These are phyloP conservation scores for Yamagishiella unicocca DNA, from an alignment of 139 green algal genomes.

Conservation along the genomic window DNA sequence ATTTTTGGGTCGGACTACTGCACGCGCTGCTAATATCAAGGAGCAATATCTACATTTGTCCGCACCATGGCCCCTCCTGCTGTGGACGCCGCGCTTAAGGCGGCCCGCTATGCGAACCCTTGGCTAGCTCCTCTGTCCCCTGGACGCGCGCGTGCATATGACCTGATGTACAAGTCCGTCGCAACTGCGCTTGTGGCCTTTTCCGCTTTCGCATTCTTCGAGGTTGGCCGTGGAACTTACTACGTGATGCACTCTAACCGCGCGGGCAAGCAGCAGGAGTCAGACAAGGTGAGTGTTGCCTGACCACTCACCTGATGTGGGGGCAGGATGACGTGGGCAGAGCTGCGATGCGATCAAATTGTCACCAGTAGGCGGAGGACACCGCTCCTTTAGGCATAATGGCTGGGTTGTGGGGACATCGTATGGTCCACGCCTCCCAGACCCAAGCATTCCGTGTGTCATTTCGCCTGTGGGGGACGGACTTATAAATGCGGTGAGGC, in stretches of 20 bases:
- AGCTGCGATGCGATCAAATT: too few species aligned
- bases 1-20: too few species aligned
- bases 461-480: too few species aligned
- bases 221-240: constrained; percentile 55
- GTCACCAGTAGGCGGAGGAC: too few species aligned
- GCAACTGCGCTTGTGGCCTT: constrained; percentile 40
- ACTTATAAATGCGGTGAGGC: too few species aligned
- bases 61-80: background rate
- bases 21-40: too few species aligned
- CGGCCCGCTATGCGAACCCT: constrained; percentile 51
- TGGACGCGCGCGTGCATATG: constrained; percentile 47
- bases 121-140: constrained; percentile 54
- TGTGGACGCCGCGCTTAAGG: background rate
- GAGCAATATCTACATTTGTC: too few species aligned
- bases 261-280: background rate
- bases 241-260: constrained; percentile 55
- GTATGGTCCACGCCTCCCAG: too few species aligned
- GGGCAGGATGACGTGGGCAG: constrained; percentile 11
- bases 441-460: too few species aligned
- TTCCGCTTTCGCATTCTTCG: constrained; percentile 49
- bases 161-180: constrained; percentile 55
- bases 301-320: background rate
- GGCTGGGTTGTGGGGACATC: too few species aligned
- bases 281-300: constrained; percentile 1
- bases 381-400: too few species aligned